Evolutionary conservation across 805 yeast species (phyloP).

Genomic region (Candida sanyiensis): DNA sequence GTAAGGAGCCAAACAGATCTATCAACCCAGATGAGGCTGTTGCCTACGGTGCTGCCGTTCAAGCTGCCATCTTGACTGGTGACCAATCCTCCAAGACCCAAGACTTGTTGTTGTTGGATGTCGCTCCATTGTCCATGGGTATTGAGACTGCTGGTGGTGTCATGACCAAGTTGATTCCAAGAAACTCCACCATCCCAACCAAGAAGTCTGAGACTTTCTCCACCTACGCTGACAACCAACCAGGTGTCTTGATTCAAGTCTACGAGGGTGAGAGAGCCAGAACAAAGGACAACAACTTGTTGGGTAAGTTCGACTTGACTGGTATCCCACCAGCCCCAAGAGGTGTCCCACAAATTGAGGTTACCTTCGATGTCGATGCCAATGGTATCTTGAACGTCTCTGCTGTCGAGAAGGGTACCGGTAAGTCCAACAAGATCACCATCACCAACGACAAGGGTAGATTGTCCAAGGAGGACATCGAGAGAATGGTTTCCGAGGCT

Average conservation of each 20-base stretch:
- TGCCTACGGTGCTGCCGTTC: conserved; percentile 99
- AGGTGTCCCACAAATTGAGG: conserved; percentile 98
- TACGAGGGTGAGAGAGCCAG: conserved; percentile 97
- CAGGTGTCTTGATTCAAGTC: conserved; percentile 96
- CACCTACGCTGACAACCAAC: conserved; percentile 96
- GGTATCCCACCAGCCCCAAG: conserved; percentile 99
- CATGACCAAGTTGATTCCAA: conserved; percentile 77
- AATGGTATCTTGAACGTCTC: conserved; percentile 96
- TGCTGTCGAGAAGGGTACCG: conserved; percentile 97
- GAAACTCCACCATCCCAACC: conserved; percentile 59
- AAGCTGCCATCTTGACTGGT: conserved; percentile 95
- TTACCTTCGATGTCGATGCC: conserved; percentile 94
- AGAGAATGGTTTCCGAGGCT: conserved; percentile 96
- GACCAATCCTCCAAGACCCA: conserved; percentile 95
- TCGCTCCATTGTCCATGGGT: conserved; percentile 94
- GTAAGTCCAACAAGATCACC: conserved; percentile 94
- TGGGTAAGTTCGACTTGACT: conserved; percentile 93
- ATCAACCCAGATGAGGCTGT: conserved; percentile 99
- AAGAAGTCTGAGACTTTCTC: conserved; percentile 96
- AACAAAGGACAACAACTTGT: conserved; percentile 91
- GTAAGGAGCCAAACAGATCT: conserved; percentile 94
- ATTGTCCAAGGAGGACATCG: conserved; percentile 94
- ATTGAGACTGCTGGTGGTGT: conserved; percentile 99
- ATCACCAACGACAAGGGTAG: conserved; percentile 99
- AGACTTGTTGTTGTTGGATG: conserved; percentile 90